Evolutionary conservation across 495 filamentous ascomycete species (phyloP).

Genomic region (Entonaema liquescens): DNA sequence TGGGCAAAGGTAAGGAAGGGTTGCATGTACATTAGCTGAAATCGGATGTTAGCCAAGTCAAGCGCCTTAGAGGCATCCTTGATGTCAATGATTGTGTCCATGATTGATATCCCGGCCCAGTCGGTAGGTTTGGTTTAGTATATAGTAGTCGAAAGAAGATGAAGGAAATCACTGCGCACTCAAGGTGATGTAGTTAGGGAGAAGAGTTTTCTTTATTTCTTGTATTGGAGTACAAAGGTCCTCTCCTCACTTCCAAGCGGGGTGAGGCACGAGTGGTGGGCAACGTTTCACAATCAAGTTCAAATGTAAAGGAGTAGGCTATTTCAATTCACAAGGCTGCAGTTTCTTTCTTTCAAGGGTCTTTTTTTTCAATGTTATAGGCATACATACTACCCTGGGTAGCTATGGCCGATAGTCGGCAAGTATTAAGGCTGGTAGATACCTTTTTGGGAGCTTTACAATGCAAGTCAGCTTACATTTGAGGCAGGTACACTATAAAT

Average conservation of each 20-base stretch:
- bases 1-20: neutral
- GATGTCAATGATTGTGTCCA: conserved; percentile 92
- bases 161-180: neutral
- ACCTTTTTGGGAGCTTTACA: neutral
- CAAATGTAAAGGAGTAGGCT: neutral
- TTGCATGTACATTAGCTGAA: conserved; percentile 84
- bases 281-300: neutral
- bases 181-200: neutral
- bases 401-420: conserved; percentile 28
- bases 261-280: neutral
- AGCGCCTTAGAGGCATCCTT: conserved; percentile 83
- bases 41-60: conserved; percentile 91
- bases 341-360: neutral
- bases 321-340: neutral
- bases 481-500: neutral
- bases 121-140: neutral
- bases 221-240: neutral
- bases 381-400: neutral
- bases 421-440: conserved; percentile 6
- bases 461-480: conserved; percentile 10
- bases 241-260: neutral
- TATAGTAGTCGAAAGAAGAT: neutral
- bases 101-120: too few relatives aligned
- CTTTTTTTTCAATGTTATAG: neutral
- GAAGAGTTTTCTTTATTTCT: neutral